Conservation (phyloP, 768 basidiomycete species). For the Calvatia gigantea region DNA sequence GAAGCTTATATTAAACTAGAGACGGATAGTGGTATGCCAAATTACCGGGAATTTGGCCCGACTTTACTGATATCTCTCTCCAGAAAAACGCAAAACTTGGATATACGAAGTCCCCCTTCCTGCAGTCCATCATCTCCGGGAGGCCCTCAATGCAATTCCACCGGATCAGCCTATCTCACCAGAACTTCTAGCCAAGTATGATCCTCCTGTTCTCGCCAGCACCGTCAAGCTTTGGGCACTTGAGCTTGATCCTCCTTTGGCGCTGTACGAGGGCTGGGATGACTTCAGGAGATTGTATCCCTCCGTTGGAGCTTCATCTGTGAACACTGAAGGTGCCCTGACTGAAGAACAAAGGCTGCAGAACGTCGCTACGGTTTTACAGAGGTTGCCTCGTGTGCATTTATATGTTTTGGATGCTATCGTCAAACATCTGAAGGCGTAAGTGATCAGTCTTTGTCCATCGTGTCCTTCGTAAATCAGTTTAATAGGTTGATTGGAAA, state of each 20-base stretch:
- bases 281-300: conserved; percentile 89
- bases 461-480: neutral
- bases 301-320: conserved; percentile 50
- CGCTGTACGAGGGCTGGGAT: conserved; percentile 88
- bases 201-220: conserved; percentile 83
- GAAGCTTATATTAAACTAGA: conserved; percentile 60
- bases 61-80: neutral
- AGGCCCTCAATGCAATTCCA: conserved; percentile 74
- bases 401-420: conserved; percentile 77
- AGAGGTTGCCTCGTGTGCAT: conserved; percentile 73
- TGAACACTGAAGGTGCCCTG: conserved; percentile 48
- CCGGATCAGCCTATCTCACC: conserved; percentile 51
- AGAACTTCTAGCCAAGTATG: conserved; percentile 58
- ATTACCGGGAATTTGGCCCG: neutral
- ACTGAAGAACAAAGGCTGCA: conserved; percentile 59
- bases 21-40: conserved; percentile 42
- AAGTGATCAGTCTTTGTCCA: conserved; percentile 23
- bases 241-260: conserved; percentile 87
- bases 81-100: conserved; percentile 88
- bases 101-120: conserved; percentile 91
- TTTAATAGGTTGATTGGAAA: conserved; percentile 58
- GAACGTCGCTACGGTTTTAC: conserved; percentile 59
- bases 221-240: conserved; percentile 85
- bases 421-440: conserved; percentile 74
- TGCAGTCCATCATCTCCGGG: conserved; percentile 81